Evolutionary conservation across 1,284 basidiomycete species (phyloP).

Genomic region (Leccinum fuscescens): DNA sequence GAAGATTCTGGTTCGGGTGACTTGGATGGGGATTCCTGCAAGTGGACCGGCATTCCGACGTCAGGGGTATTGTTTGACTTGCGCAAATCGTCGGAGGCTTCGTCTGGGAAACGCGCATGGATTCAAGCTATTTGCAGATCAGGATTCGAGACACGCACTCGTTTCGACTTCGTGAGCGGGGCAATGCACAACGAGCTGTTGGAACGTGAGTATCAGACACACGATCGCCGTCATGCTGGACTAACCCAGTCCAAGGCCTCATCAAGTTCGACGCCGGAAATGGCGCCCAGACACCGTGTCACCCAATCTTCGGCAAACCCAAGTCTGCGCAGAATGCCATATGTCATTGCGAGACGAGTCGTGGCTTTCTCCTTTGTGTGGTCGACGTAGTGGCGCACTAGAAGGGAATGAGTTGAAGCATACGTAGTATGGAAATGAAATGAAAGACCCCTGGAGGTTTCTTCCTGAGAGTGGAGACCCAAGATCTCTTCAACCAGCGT

Average conservation of each 20-base stretch:
- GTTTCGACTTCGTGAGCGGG: slow-evolving; percentile 60
- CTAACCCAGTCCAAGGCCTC: slow-evolving; percentile 92
- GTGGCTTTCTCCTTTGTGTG: slow-evolving; percentile 72
- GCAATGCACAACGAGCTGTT: slow-evolving; percentile 70
- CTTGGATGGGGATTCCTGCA: slow-evolving; percentile 3
- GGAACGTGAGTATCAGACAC: slow-evolving; percentile 10
- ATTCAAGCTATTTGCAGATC: slow-evolving; percentile 5
- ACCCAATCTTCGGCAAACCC: slow-evolving; percentile 76
- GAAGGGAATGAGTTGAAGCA: slow-evolving; percentile 3
- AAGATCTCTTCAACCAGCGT: slow-evolving; percentile 61
- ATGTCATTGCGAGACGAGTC: slow-evolving; percentile 73
- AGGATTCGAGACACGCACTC: slow-evolving; percentile 20
- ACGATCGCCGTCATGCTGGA: neutral
- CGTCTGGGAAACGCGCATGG: slow-evolving; percentile 8
- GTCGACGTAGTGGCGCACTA: slow-evolving; percentile 36
- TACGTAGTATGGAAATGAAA: neutral
- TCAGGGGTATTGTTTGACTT: slow-evolving; percentile 7
- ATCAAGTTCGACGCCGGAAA: slow-evolving; percentile 75
- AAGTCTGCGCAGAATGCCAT: slow-evolving; percentile 81
- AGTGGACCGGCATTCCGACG: neutral
- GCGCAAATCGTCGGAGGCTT: slow-evolving; percentile 4
- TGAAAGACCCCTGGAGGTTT: slow-evolving; percentile 16
- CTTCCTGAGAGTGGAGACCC: slow-evolving; percentile 44
- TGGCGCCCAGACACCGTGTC: slow-evolving; percentile 63
- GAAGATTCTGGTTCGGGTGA: slow-evolving; percentile 1